A percentile compares a stretch with the other conserved stretches of the same genome.
These are phyloP conservation scores for Monosporascus sp. DNA, from an alignment of 2,329 filamentous ascomycete species.

Conservation along the genomic window DNA sequence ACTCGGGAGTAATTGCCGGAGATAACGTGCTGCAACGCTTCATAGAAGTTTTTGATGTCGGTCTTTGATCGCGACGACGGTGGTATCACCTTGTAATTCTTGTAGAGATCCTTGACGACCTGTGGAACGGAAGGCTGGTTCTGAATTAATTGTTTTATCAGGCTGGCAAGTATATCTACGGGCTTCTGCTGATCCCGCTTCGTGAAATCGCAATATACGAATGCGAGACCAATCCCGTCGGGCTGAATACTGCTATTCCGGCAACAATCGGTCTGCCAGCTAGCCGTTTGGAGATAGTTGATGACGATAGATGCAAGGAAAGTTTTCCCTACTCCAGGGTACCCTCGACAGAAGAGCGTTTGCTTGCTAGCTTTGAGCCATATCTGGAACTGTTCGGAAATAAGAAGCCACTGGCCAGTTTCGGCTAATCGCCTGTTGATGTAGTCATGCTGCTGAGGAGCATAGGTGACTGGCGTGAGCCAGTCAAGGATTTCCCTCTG, in stretches of 20 bases:
- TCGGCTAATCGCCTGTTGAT: slow-evolving; percentile 30
- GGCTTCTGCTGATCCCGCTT: slow-evolving; percentile 32
- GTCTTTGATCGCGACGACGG: slow-evolving; percentile 8
- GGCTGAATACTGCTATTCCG: no score
- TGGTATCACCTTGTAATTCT: slow-evolving; percentile 12
- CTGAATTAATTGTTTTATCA: slow-evolving; percentile 34
- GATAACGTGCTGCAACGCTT: slow-evolving; percentile 8
- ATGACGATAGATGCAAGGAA: slow-evolving; percentile 37
- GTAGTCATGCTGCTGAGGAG: slow-evolving; percentile 33
- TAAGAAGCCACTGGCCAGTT: slow-evolving; percentile 25
- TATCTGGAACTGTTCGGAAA: slow-evolving; percentile 3
- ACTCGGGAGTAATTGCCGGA: slow-evolving; percentile 11
- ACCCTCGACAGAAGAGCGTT: slow-evolving; percentile 41
- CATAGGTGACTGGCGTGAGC: slow-evolving; percentile 32
- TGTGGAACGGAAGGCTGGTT: slow-evolving; percentile 15
- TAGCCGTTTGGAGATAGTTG: slow-evolving; percentile 27
- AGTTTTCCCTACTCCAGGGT: slow-evolving; percentile 45
- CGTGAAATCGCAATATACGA: slow-evolving; percentile 41
- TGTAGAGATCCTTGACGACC: slow-evolving; percentile 21
- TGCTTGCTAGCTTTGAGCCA: slow-evolving; percentile 10
- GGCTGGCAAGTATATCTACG: slow-evolving; percentile 24
- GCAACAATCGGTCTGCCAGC: slow-evolving; percentile 7
- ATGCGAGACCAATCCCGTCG: slow-evolving; percentile 29
- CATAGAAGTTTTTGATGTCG: slow-evolving; percentile 11
- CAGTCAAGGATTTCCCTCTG: slow-evolving; percentile 27